Evolutionary conservation across 306 rosid species (phyloP).

Genomic region (Acacia crassicarpa): DNA sequence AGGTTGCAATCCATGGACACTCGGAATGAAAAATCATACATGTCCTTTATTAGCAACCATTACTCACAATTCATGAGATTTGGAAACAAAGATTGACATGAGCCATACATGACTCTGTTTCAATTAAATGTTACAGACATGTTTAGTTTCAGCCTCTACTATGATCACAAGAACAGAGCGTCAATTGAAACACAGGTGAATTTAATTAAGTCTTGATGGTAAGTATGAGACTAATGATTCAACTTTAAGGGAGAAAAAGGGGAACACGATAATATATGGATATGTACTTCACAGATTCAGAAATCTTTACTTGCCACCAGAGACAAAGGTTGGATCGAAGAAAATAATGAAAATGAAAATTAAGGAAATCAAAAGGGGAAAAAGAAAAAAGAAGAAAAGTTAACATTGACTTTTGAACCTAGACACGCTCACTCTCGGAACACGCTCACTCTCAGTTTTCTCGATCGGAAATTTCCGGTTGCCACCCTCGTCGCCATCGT

Average conservation of each 20-base stretch:
- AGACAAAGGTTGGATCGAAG: background rate
- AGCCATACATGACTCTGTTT: too few species aligned
- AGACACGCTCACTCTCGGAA: too few species aligned
- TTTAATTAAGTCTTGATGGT: background rate
- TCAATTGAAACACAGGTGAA: background rate
- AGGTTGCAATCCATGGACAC: background rate
- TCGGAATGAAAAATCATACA: background rate
- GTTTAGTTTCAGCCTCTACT: background rate
- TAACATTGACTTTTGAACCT: slow-evolving; percentile 5
- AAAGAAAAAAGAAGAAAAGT: background rate
- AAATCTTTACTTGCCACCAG: too few species aligned
- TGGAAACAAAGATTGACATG: background rate
- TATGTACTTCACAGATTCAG: slow-evolving; percentile 39
- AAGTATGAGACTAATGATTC: slow-evolving; percentile 29
- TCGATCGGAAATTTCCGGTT: slow-evolving; percentile 41
- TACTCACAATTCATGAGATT: background rate
- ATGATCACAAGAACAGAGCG: background rate
- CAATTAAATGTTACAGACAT: background rate
- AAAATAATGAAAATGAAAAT: background rate
- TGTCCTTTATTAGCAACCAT: background rate
- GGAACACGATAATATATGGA: slow-evolving; percentile 26
- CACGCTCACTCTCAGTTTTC: slow-evolving; percentile 70
- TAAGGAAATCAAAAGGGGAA: background rate
- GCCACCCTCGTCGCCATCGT: slow-evolving; percentile 6
- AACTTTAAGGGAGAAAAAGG: background rate